Evolutionary conservation across 2,329 filamentous ascomycete genomes (phyloP), one percentile per base, ranked within the genome.

Genomic region (Colletotrichum paranaense): DNA sequence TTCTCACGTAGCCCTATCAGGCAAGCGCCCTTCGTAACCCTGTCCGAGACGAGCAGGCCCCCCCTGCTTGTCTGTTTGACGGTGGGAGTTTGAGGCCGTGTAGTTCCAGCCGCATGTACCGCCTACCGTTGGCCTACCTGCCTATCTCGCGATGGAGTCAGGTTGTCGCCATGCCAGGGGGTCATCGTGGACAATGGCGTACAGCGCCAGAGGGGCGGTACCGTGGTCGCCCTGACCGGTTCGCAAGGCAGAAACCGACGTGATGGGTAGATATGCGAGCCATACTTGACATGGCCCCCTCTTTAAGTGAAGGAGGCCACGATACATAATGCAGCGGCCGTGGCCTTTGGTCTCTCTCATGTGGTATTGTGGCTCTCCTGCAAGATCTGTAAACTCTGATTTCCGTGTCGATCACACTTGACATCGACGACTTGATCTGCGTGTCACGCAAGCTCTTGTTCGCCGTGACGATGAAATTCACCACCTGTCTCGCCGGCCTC

Each of bases 321-420:
- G 35, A 73, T 73, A 71, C 71, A 73, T 71, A 73, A 73, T 71
- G 56, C 46, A n/a, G 53, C 42, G 53, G 60, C 35, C 60, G 28
- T 56, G 49, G 26, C n/a, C 60, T 22, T 30, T 19, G 19, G 12
- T 46, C 19, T 22, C 35, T 56, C 38, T 16, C 38, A 42, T 42
- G 38, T 42, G 14, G 14, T 16, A 56, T 59, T 46, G 60, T 62
- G 52, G 26, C 22, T 59, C 35, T 42, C 19, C 60, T 52, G 55
- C 24, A 12, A n/a, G 9, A 14, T 56, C 38, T 57, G 46, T 28
- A 14, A 68, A 55, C 9, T 62, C 8, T 38, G 12, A 16, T 56
- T 30, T 35, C 60, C 19, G n/a, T 42, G 56, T 24, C 62, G 60
- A 66, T 56, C 60, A 66, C 49, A 66, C 46, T 2, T 73, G 49